Evolutionary conservation across 495 filamentous ascomycete species (phyloP), one percentile per base, ranked within the genome.

Genomic region (Xylaria palmicola): DNA sequence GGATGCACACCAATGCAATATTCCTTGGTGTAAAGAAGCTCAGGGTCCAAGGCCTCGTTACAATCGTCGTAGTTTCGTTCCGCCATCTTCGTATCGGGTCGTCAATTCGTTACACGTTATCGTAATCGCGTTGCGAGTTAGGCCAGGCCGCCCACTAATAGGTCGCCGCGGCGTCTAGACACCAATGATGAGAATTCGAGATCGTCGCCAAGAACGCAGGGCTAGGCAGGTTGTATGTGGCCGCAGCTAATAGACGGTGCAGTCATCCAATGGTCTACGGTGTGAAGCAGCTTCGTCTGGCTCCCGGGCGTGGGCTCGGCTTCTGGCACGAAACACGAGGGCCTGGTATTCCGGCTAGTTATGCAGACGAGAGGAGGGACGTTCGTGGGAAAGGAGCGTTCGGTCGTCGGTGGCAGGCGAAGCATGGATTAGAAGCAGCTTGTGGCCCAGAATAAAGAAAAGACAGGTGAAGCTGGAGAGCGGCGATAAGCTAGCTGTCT

Each of bases 11-110:
- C 92, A 75, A 97, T 96, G 79, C 90, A 93, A 66, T 88, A 88
- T 75, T 97, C 92, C 75, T 93, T 95, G 62, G 90, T 95, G 69
- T 97, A 97, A 29, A 96, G 81, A 47, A 86, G 85, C 73, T 93
- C 90, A 10, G 93, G 93, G 74, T 97, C 91, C 49, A 91, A 60
- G 4, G 76, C 72, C 59, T 72, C 78, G 63, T 77, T 77, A 52
- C 65, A 60, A 12, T 78, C 76, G 17, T 79, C 74, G 58, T 74
- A 74, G 52, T 76, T 73, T 62, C 71, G 72, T 63, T 79, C 77
- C 52, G 72, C 69, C 78, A 81, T 80, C 19, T 41, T 67, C 62
- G 39, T 44, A 59, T 62, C 60, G 30, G 12, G 50, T 55, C 59
- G 59, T 61, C 50, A 61, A 54, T 37, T 61, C 59, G 59, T 61